Base-by-base conservation (phyloP, 176 grass and related monocot species). In the Triticum timopheevii region DNA sequence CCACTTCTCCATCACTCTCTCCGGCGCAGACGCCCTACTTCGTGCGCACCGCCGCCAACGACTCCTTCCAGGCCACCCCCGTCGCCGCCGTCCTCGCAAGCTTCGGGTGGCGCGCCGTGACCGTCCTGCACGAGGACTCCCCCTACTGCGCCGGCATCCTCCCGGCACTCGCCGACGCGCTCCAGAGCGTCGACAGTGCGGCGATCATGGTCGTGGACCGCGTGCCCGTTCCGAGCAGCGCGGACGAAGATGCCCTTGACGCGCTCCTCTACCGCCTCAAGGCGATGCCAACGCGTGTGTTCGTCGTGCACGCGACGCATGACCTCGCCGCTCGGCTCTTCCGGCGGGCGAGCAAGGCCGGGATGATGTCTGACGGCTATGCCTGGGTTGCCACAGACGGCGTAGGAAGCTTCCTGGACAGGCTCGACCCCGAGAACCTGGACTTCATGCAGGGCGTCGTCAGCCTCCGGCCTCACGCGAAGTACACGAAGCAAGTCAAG, bases 361-460 rank as follows among this genome's bases (percentile, higher is more conserved):
- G 84, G 17, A 87, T 93, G 89, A 92, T 96, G 94, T 61, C 81
- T 1, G 17, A 22, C 0, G 94, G 49, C 23, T 96, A 91, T 9
- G 84, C 80, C 3, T 96, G 94, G 94, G 31, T 96, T 6, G 87
- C 76, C 84, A 93, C 87, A 0, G 81, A 86, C 36, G 42, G 42
- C 42, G 11, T 45, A 12, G 42, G 11, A 1, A 13, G 42, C 42
- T 45, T 45, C 42, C 42, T 45, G 42, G 77, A 90, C 3, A 65
- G 16, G 23, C 7, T 96, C 8, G 27, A 23, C n/a, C 65, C 72
- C 0, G 76, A 38, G 3, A 85, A 87, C 10, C 7, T 88, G 31
- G 52, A 54, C 7, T 77, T 79, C 11, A 96, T 96, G 94, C 85
- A 96, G 8, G 94, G 94, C 0, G 85, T 96, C 0, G 77, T 96